Conservation (phyloP, 2,329 filamentous ascomycete species). For the Pyrenochaeta sp. region DNA sequence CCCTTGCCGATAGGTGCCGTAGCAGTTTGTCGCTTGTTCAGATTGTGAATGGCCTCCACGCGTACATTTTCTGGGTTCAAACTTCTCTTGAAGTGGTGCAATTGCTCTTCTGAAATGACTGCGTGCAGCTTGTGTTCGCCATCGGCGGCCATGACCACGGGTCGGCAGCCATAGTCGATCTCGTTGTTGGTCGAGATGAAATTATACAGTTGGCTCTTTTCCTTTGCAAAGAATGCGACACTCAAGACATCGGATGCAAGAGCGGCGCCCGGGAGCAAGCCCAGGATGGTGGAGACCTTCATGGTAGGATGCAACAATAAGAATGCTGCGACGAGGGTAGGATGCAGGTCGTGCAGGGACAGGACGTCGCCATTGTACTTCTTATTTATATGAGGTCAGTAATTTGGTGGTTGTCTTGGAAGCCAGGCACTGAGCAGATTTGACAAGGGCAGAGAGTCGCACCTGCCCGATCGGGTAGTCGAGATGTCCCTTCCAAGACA, state of each 20-base stretch:
- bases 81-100: slow-evolving; percentile 31
- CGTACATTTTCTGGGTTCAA: slow-evolving; percentile 33
- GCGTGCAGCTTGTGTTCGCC: slow-evolving; percentile 45
- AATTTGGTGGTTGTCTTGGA: slow-evolving; percentile 5
- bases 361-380: slow-evolving; percentile 1
- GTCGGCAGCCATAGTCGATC: slow-evolving; percentile 47
- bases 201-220: slow-evolving; percentile 35
- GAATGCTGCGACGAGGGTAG: slow-evolving; percentile 4
- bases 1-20: slow-evolving; percentile 48
- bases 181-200: slow-evolving; percentile 41
- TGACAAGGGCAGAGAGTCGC: slow-evolving; percentile 5
- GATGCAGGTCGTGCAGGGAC: slow-evolving; percentile 12
- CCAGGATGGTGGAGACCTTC: slow-evolving; percentile 37
- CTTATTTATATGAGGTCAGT: slow-evolving; percentile 13
- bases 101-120: slow-evolving; percentile 34
- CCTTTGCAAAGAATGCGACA: slow-evolving; percentile 43
- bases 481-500: slow-evolving; percentile 19
- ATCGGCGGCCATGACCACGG: slow-evolving; percentile 36
- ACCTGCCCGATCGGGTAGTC: slow-evolving; percentile 23
- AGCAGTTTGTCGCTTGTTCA: slow-evolving; percentile 37
- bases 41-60: slow-evolving; percentile 32
- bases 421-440: neutral
- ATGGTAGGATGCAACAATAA: slow-evolving; percentile 17
- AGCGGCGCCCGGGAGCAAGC: slow-evolving; percentile 33
- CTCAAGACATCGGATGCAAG: slow-evolving; percentile 38